Conservation (phyloP, 495 filamentous ascomycete species). For the Penicillium coprophilum region DNA sequence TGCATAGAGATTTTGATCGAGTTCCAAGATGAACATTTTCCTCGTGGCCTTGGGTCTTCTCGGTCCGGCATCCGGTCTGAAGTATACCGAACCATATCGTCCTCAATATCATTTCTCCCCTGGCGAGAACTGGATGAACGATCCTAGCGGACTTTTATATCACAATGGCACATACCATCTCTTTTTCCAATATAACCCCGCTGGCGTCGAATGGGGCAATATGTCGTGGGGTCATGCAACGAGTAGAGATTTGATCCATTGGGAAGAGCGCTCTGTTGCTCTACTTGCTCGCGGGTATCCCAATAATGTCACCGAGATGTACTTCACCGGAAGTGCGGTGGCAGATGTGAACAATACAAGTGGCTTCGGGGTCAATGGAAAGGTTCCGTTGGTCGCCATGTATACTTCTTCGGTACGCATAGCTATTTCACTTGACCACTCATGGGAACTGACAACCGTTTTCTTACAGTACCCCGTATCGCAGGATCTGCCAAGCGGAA, state of each 20-base stretch:
- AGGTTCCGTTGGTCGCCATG: slow-evolving; percentile 54
- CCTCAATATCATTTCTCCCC: slow-evolving; percentile 55
- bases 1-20: neutral
- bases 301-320: slow-evolving; percentile 44
- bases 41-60: neutral
- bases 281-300: slow-evolving; percentile 43
- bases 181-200: slow-evolving; percentile 45
- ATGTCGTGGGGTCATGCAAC: slow-evolving; percentile 47
- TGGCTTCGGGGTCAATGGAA: slow-evolving; percentile 52
- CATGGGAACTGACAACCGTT: neutral
- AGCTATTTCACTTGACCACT: neutral
- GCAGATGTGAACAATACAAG: slow-evolving; percentile 57
- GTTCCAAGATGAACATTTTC: neutral
- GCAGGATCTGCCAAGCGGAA: slow-evolving; percentile 31
- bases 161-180: slow-evolving; percentile 38
- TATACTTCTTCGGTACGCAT: slow-evolving; percentile 48
- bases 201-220: slow-evolving; percentile 31
- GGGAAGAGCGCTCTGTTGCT: slow-evolving; percentile 39
- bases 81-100: slow-evolving; percentile 47
- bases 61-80: neutral
- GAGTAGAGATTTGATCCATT: slow-evolving; percentile 41
- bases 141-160: slow-evolving; percentile 57
- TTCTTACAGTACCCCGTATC: neutral
- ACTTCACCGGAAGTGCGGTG: slow-evolving; percentile 54
- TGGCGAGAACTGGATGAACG: slow-evolving; percentile 56